Evolutionary conservation across 1,139 yeast genomes (phyloP).

Genomic region (Protomyces lactucae-debilis): DNA sequence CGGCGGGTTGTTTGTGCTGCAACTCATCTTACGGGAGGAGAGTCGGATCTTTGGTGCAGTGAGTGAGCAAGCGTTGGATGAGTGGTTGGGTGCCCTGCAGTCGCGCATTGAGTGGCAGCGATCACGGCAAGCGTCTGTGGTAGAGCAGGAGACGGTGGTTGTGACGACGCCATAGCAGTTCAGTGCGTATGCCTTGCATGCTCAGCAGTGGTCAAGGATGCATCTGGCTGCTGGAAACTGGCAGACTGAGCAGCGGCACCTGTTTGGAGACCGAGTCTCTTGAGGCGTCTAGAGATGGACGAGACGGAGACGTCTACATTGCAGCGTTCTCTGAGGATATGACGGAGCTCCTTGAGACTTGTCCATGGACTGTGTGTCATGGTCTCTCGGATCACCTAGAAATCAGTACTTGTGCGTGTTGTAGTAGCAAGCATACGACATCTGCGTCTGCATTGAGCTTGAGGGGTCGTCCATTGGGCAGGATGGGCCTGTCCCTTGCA

Average conservation of each 20-base stretch:
- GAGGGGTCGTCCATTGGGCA: neutral
- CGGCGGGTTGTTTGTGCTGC: neutral
- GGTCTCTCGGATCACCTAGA: neutral
- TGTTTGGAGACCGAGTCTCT: neutral
- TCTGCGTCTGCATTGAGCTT: neutral
- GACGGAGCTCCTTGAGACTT: neutral
- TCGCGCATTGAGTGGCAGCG: conserved; percentile 11
- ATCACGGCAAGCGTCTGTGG: neutral
- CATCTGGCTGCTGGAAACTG: neutral
- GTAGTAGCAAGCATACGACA: neutral
- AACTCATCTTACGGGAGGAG: neutral
- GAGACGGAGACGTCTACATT: neutral
- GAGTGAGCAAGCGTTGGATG: conserved; percentile 7
- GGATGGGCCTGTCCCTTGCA: neutral
- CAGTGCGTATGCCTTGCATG: too few species aligned
- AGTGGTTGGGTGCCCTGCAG: conserved; percentile 20
- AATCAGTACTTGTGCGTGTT: neutral
- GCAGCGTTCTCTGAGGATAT: neutral
- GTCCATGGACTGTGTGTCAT: neutral
- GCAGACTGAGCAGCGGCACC: neutral
- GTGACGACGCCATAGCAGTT: too few species aligned
- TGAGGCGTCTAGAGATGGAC: neutral
- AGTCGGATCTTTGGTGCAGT: neutral
- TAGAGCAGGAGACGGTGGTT: too few species aligned
- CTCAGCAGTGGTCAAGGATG: too few species aligned